Base-by-base conservation (phyloP, 2,329 filamentous ascomycete species). In the Ramularia collo-cygni region DNA sequence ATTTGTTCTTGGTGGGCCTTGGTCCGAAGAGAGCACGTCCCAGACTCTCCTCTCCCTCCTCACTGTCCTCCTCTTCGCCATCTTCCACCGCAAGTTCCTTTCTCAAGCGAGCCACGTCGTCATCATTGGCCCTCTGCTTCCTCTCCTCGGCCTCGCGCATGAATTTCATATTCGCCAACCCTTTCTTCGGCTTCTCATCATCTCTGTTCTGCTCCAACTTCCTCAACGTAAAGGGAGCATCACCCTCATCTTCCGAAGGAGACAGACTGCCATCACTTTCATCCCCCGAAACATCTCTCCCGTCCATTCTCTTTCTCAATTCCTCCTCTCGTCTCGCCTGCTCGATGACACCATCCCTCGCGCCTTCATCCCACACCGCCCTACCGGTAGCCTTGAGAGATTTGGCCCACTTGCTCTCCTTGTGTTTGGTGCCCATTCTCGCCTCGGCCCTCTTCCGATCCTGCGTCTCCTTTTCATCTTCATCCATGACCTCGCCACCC, bases 401-500 rank as follows among this genome's bases (percentile, higher is more conserved):
- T 70, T 93, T 95, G 27, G 88, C 87, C 87, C 88, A 95, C 58
- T 88, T 93, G 67, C 85, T 92, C 38, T 94, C 85, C 49, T 81
- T 78, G 64, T 95, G 88, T 51, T 86, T 81, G 10, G 83, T 79
- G 14, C 86, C 84, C 72, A 95, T 89, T 55, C 89, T 75, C 61
- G 90, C 87, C 53, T 88, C 77, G 1, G 89, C 89, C 50, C 89
- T 73, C 43, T 79, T 75, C 17, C 87, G 79, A 58, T 94, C 86
- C 44, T 75, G 74, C 46, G 67, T 68, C 56, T 83, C 79, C 40
- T 72, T 66, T 47, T 84, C 80, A 48, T 81, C 75, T 47, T 76
- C 63, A 45, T 79, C 71, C 36, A 78, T 67, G 3, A 76, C 21
- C 21, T 10, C 21, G 36, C 77, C 76, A 33, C 70, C 67, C 37